phyloP scores from a whole-genome alignment of 768 basidiomycete species.

The Termitomyces sp. region DNA sequence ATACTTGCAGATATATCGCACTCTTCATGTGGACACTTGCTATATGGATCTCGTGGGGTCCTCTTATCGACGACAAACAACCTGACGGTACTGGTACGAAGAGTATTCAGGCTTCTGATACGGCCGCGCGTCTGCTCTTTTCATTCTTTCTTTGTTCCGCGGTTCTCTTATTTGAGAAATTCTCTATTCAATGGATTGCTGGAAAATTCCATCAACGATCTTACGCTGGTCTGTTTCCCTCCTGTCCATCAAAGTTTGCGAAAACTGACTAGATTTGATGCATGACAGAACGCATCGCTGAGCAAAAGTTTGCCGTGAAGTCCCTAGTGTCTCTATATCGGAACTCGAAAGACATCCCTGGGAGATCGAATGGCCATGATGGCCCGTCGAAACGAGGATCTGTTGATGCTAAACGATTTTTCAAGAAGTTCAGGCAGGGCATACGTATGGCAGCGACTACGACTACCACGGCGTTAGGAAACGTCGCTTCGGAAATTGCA shows the following conservation, averaged over 20 bases:
- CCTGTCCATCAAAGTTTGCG: not conserved
- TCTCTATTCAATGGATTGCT: slow-evolving; percentile 83
- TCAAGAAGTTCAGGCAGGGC: slow-evolving; percentile 71
- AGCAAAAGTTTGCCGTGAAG: slow-evolving; percentile 77
- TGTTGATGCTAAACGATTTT: slow-evolving; percentile 55
- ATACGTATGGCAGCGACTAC: slow-evolving; percentile 72
- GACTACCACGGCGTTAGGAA: slow-evolving; percentile 69
- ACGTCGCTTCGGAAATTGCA: slow-evolving; percentile 53
- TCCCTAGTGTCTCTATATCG: slow-evolving; percentile 74
- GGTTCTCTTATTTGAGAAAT: slow-evolving; percentile 78
- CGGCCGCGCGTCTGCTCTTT: slow-evolving; percentile 68
- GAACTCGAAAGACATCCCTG: slow-evolving; percentile 71
- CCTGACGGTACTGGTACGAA: slow-evolving; percentile 23
- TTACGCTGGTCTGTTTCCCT: slow-evolving; percentile 30
- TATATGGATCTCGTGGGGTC: slow-evolving; percentile 72
- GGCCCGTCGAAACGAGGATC: slow-evolving; percentile 29
- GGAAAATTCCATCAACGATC: slow-evolving; percentile 78
- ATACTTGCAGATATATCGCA: slow-evolving; percentile 48
- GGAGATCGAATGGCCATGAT: slow-evolving; percentile 57
- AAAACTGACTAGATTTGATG: not conserved
- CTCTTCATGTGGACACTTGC: slow-evolving; percentile 63
- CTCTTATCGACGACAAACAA: slow-evolving; percentile 53
- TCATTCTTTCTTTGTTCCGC: slow-evolving; percentile 65
- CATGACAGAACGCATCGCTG: slow-evolving; percentile 66
- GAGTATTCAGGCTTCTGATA: slow-evolving; percentile 40